Base-by-base conservation (phyloP, 2,329 filamentous ascomycete genomes). In the Xylaria multiplex region DNA sequence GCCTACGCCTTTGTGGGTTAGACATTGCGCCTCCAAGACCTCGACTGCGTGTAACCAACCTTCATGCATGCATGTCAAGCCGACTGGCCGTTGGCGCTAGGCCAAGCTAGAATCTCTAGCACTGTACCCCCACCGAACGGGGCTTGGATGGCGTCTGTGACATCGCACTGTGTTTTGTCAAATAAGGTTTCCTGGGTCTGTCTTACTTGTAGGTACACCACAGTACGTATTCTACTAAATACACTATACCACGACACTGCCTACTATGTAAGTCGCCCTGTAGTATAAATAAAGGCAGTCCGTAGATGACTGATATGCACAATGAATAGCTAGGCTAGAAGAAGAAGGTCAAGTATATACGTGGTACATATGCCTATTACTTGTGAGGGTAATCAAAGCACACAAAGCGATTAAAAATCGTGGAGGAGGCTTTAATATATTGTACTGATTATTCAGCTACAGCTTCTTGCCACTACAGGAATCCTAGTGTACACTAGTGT, bases 51-150 rank as follows among this genome's bases (percentile, higher is more conserved):
- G 62, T 67, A 67, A 55, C 60, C 61, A 67, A 19, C 55, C 65
- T 30, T 55, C 37, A 58, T 65, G 58, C 62, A 68, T 68, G 65
- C 65, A 68, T 49, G 62, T 68, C 62, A 65, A 59, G 56, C 52
- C 45, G 57, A 56, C 52, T 53, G 56, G 65, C 55, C 30, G 61
- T 64, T 67, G 57, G 64, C 46, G 50, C 61, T 45, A 53, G 43
- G 27, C 50, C 19, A 40, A 35, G 52, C 61, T 40, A 50, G 32
- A 37, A 19, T 45, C 27, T n/a, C 9, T 6, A 19, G 42, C 62
- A 65, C 65, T 65, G 65, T 68, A 48, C 37, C 32, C 65, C 62
- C 61, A 57, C 53, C 46, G 24, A 30, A 30, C 24, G 37, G 37
- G 22, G 54, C 37, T 46, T 30, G 37, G 40, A 22, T 32, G n/a